These are phyloP conservation scores for Metschnikowia dekortorum DNA, from an alignment of 805 yeast species.

Conservation along the genomic window DNA sequence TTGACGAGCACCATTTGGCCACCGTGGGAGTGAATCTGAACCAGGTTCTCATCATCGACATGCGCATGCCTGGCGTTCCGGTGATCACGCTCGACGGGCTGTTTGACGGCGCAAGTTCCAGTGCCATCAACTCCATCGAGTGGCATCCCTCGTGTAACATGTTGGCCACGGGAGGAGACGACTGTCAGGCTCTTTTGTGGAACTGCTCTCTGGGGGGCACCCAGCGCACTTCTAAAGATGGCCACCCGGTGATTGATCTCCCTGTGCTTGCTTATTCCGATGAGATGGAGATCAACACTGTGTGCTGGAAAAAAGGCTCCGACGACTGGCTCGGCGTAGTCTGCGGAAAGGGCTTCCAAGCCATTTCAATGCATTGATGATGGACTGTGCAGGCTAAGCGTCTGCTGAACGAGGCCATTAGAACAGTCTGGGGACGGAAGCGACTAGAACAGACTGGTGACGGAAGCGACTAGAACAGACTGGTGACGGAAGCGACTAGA, in stretches of 20 bases:
- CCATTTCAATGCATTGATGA: conserved; percentile 34
- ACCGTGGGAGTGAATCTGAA: conserved; percentile 71
- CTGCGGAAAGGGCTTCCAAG: conserved; percentile 66
- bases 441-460: no score
- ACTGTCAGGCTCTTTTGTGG: conserved; percentile 70
- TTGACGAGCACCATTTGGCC: conserved; percentile 80
- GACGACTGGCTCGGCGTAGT: conserved; percentile 84
- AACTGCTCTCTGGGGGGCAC: conserved; percentile 40
- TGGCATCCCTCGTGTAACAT: conserved; percentile 81
- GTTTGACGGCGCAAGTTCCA: conserved; percentile 45
- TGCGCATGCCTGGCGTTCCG: conserved; percentile 86
- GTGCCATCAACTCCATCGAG: conserved; percentile 63
- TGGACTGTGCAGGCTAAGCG: neutral
- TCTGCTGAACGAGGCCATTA: no score
- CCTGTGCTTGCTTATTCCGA: conserved; percentile 55
- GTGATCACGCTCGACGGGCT: conserved; percentile 60
- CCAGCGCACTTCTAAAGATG: conserved; percentile 12
- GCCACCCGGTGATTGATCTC: conserved; percentile 21
- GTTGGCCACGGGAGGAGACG: conserved; percentile 63
- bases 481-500: no score
- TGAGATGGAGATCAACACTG: conserved; percentile 68
- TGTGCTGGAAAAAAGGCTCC: conserved; percentile 58
- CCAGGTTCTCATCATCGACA: conserved; percentile 67
- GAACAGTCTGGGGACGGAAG: no score
- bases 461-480: no score